Evolutionary conservation across 1,284 basidiomycete genomes (phyloP).

Genomic region (Quambalaria eucalypti): DNA sequence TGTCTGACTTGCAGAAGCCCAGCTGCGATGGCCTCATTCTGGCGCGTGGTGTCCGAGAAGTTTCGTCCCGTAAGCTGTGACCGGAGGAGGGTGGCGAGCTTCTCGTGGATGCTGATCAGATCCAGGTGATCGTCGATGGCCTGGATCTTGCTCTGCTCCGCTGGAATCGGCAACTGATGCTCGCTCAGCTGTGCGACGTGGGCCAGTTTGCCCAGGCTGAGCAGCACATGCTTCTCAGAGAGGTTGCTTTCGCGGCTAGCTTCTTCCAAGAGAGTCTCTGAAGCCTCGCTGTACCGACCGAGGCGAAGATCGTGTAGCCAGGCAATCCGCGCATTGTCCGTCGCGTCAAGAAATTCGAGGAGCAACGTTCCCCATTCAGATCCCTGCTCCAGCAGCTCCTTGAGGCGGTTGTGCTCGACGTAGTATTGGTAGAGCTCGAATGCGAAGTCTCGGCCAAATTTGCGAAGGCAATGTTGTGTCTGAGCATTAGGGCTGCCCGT

Average conservation of each 20-base stretch:
- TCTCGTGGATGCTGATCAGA: constrained; percentile 53
- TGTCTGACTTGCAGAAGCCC: background rate
- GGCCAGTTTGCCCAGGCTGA: constrained; percentile 81
- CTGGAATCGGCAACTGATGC: constrained; percentile 8
- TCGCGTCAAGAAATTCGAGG: constrained; percentile 63
- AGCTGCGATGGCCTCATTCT: background rate
- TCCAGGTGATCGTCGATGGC: constrained; percentile 53
- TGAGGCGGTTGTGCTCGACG: constrained; percentile 57
- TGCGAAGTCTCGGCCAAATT: constrained; percentile 74
- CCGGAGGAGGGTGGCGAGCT: background rate
- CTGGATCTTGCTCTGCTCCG: constrained; percentile 44
- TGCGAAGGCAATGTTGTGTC: constrained; percentile 62
- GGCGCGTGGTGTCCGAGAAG: background rate
- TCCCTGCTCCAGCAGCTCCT: constrained; percentile 67
- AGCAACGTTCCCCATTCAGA: constrained; percentile 59
- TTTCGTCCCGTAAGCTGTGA: background rate
- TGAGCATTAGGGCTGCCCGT: constrained; percentile 37
- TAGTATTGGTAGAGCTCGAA: constrained; percentile 71
- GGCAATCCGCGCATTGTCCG: constrained; percentile 58
- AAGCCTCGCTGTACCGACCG: constrained; percentile 60
- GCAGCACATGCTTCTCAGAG: constrained; percentile 59
- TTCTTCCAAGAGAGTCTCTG: constrained; percentile 57
- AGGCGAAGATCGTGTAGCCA: constrained; percentile 85
- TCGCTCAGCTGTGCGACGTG: constrained; percentile 56
- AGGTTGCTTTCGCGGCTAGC: constrained; percentile 52